These are phyloP conservation scores for Colletotrichum costaricense DNA, from an alignment of 2,329 filamentous ascomycete species.

Conservation along the genomic window DNA sequence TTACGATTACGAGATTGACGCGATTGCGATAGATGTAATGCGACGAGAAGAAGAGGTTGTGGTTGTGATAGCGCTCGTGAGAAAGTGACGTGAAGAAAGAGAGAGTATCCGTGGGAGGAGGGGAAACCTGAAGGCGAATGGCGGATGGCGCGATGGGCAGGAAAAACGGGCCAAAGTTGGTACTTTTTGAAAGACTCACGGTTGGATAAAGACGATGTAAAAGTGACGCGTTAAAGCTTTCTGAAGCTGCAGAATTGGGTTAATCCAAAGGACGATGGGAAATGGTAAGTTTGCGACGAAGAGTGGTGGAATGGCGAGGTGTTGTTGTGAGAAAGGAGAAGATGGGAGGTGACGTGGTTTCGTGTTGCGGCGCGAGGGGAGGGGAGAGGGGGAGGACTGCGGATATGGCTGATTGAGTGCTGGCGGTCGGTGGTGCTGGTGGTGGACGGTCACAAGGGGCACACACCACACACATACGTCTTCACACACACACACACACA, in stretches of 20 bases:
- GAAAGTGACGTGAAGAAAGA: neutral
- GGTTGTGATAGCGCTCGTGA: constrained; percentile 14
- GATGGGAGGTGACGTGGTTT: constrained; percentile 19
- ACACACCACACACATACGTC: neutral
- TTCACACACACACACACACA: neutral
- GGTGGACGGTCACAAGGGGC: constrained; percentile 7
- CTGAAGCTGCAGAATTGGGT: constrained; percentile 9
- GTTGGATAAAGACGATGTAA: neutral
- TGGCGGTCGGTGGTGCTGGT: neutral
- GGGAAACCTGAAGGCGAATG: neutral
- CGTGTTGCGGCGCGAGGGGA: constrained; percentile 1
- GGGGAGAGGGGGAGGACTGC: neutral
- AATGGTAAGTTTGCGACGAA: neutral
- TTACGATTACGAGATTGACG: neutral
- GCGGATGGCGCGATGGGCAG: constrained; percentile 8
- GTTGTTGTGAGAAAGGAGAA: constrained; percentile 11
- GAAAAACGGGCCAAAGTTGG: neutral
- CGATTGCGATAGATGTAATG: constrained; percentile 4
- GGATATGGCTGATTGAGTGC: constrained; percentile 12
- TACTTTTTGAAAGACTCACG: neutral
- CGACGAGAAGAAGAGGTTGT: neutral
- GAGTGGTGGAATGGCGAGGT: neutral
- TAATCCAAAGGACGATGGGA: neutral
- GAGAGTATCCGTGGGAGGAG: neutral
- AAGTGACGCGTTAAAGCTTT: neutral